Percentiles rank a stretch among this genome's conserved stretches.
phyloP scores from a whole-genome alignment of 108 stramenopile species.

The Stephanodiscus triporus region DNA sequence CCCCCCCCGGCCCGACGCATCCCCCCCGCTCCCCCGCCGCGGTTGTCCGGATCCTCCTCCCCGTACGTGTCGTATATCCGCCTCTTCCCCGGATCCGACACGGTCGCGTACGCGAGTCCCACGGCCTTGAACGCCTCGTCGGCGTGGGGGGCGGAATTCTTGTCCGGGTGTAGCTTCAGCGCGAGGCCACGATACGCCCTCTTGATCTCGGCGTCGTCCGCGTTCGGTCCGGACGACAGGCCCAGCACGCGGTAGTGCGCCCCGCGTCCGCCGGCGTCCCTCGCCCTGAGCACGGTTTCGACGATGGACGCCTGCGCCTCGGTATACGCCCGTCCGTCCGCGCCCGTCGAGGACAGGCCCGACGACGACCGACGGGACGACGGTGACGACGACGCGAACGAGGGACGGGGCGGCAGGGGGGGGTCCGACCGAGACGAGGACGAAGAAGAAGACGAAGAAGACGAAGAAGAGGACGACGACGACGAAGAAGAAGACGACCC shows the following conservation, averaged over 20 bases:
- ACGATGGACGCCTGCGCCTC: conserved; percentile 71
- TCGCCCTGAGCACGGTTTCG: conserved; percentile 60
- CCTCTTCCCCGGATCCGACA: conserved; percentile 87
- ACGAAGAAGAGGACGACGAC: conserved; percentile 1
- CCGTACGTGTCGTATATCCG: conserved; percentile 89
- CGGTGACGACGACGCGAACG: conserved; percentile 10
- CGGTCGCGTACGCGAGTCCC: conserved; percentile 86
- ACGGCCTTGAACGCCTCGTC: conserved; percentile 97
- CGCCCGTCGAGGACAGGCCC: conserved; percentile 29
- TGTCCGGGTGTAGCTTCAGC: conserved; percentile 91
- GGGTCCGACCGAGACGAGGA: background rate
- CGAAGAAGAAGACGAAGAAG: background rate
- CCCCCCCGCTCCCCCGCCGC: conserved; percentile 71
- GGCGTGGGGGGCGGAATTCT: conserved; percentile 88
- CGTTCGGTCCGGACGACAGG: conserved; percentile 42
- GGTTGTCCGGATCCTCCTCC: conserved; percentile 92
- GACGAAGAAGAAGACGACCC: background rate
- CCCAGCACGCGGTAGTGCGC: conserved; percentile 91
- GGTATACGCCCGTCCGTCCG: conserved; percentile 74
- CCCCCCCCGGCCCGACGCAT: conserved; percentile 22
- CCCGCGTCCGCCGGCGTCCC: conserved; percentile 71
- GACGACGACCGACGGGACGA: conserved; percentile 37
- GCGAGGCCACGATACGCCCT: conserved; percentile 90
- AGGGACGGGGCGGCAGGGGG: too few relatives aligned
- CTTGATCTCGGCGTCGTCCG: conserved; percentile 81